Evolutionary conservation across 2,329 filamentous ascomycete genomes (phyloP), one percentile per base, ranked within the genome.

Genomic region (Cordyceps tenuipes): DNA sequence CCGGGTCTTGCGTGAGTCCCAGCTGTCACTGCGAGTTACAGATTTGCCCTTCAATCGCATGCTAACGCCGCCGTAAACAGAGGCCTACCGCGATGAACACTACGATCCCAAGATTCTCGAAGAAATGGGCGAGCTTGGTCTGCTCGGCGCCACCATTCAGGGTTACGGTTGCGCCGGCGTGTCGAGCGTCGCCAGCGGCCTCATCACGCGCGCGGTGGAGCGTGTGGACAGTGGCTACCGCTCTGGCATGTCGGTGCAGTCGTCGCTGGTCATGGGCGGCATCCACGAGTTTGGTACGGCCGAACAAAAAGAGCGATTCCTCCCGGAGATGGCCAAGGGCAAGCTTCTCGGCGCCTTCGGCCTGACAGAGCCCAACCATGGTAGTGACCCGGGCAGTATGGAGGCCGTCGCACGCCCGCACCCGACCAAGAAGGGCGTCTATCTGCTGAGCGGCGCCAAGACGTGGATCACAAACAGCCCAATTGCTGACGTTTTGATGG

Each of bases 381-480:
- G 91, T 62, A 94, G 89, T 60, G 92, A 96, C 70, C 91, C 91
- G 5, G 91, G 91, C 15, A 90, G 88, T 41, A 93, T 96, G 90
- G 91, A 96, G 79, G 91, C 88, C 6, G 81, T 83, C 10, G 92
- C 91, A n/a, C 90, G 86, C 70, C 86, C 87, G 53, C 91, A 96
- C 70, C 89, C 91, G 6, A 86, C 84, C 8, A 92, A 92, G 78
- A 87, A 89, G 69, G 91, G 91, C 1, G 90, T 91, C 72, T 89
- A 87, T 67, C 82, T 86, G 48, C 76, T 96, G 41, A 90, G 86
- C 50, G 91, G 91, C 1, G 78, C 89, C 54, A 96, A 96, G 79
- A 96, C 92, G 0, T 96, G 91, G 91, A 96, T 96, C 71, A 96
- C 91, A 15, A 96, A 96, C 74, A 93, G 89, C 8, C 91, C 91